Base-by-base conservation (phyloP, 1,284 basidiomycete species). In the Inonotus hispidus region DNA sequence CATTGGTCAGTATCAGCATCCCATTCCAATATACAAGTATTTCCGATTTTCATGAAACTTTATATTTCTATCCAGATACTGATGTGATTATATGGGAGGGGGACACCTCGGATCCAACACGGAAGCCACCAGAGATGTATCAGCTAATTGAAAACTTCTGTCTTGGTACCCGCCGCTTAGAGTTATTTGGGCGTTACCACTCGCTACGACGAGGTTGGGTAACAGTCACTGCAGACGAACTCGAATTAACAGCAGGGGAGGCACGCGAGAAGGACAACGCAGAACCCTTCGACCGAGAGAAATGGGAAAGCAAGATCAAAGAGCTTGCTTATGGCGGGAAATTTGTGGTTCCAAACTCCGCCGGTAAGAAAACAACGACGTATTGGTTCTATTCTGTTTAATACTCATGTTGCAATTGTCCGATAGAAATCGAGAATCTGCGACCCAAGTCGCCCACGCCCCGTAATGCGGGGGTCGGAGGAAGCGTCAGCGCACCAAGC, bases 131-230 rank as follows among this genome's bases (percentile, higher is more conserved):
- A 19, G 96, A 99, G 71, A 91, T 96, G 77, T 95, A 98, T 75
- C 88, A 88, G 10, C 81, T 98, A 35, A 91, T 98, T 69, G 96
- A 99, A 73, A 98, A 97, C 74, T 99, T 99, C 72, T 98, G 96
- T 71, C 88, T 97, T 59, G 96, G 96, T 11, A 84, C 91, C 0
- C 88, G 96, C 7, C 85, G 96, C 0, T 82, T 99, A 23, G 94
- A 98, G 71, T 75, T 99, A 10, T 98, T 96, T 67, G 94, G 93
- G 0, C 83, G 81, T 13, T 80, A 85, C 2, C 79, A 84, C 0
- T 82, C 84, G 0, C 75, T 94, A 1, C 84, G 95, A 0, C 84
- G 87, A 14, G 96, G 97, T 1, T 99, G 96, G 96, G 88, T 99
- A 7, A 94, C 94, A 6, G 85, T 90, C 1, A 83, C 93, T 21